Evolutionary conservation across 2,329 filamentous ascomycete species (phyloP), one percentile per base, ranked within the genome.

Genomic region (Keithomyces neogunnii): DNA sequence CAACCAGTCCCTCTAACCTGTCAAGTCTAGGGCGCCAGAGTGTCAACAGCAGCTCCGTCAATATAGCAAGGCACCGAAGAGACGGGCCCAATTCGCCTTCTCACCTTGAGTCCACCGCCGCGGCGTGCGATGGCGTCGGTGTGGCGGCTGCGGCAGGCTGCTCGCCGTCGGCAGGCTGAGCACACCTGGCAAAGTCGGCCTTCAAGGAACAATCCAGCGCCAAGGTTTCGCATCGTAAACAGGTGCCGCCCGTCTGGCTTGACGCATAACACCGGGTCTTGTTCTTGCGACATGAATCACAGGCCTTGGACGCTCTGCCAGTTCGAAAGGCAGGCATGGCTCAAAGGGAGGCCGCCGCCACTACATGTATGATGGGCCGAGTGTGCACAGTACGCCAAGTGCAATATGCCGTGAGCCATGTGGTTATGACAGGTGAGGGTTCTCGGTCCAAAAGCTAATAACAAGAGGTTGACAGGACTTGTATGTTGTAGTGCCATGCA

Each of bases 251-350:
- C 3, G 48, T 36, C n/a, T 44, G 44, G 0, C 48, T 33, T 0
- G 56, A 58, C 2, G 55, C 50, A 19, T 63, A 63, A 39, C 61
- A 63, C 7, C 61, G 52, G 11, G 61, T 62, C 48, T 63, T 63
- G 45, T 59, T 50, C 29, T 55, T 58, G 38, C 57, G 61, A 19
- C 61, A 63, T 1, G 57, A 49, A 35, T 56, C 54, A 44, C 61
- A 63, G 5, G 61, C 61, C 45, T 58, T 60, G 1, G 61, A 61
- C 8, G 61, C 61, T 49, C 61, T 56, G 8, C 52, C 60, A 1
- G 51, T 36, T 29, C 59, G 46, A 13, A 57, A 19, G 7, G 60
- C 56, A 28, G 61, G 59, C 60, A 63, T 63, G 11, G 45, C 39
- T 45, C 33, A 11, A 35, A 11, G 33, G 33, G 2, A 2, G 11